Evolutionary conservation across 2,329 filamentous ascomycete species (phyloP), one percentile per base, ranked within the genome.

Genomic region (Daldinia sp.): DNA sequence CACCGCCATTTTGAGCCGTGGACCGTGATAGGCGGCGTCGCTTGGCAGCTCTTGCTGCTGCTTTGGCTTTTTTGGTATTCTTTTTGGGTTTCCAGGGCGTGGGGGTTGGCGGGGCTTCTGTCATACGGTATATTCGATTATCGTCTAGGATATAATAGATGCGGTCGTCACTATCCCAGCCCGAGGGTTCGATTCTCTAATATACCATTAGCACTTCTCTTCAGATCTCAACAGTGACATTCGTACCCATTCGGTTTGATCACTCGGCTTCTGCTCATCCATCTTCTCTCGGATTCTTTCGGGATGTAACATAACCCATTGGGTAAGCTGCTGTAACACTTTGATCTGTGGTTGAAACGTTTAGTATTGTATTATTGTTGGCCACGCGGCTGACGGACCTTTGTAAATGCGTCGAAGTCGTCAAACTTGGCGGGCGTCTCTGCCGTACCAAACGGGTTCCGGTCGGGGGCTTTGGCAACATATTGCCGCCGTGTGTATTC

Each of bases 401-500:
- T 97, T 65, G 89, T 90, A 74, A 93, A 92, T 46, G 94, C 82
- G 79, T 97, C 92, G 62, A 99, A 93, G 51, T 94, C 89, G 71
- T 88, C 83, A 77, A 99, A 99, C 60, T 87, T 91, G 37, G 84
- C 85, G 0, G 93, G 90, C 4, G 85, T 82, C 73, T 96, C 93
- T 2, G 90, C 91, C 26, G 88, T 85, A 53, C 95, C 95, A 76
- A 97, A 98, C 0, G 95, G 95, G 76, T 98, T 98, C 61, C 87
- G 87, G 10, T 88, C 79, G 2, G 94, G 91, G 1, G 92, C 90
- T 81, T 93, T 97, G n/a, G 90, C 87, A 60, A 92, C 81, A 79
- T 94, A 99, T 80, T 98, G 94, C 67, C 94, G 91, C 74, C 94
- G 90, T 37, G 94, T 92, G 78, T 98, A 97, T 76, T 98, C 94